Percentiles rank a stretch among this genome's conserved stretches.
Evolutionary conservation across 495 filamentous ascomycete species (phyloP).

Genomic region (Penicillium malachiteum): DNA sequence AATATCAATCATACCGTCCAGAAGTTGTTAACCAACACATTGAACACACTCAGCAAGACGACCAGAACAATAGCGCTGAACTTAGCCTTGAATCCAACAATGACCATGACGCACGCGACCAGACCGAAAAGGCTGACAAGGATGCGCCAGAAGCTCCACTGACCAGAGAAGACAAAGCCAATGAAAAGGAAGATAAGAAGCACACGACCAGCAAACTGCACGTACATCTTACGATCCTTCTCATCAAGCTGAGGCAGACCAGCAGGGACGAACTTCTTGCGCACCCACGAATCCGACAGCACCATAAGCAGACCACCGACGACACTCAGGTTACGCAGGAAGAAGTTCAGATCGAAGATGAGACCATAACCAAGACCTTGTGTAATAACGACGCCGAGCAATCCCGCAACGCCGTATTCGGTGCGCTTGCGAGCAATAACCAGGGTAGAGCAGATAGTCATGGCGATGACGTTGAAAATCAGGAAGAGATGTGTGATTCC

Average conservation of each 20-base stretch:
- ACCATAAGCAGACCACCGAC: constrained; percentile 98
- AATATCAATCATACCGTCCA: constrained; percentile 80
- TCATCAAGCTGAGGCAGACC: constrained; percentile 92
- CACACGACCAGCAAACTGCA: constrained; percentile 95
- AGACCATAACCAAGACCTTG: constrained; percentile 96
- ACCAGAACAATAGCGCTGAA: constrained; percentile 94
- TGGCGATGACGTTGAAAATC: constrained; percentile 83
- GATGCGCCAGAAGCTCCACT: constrained; percentile 86
- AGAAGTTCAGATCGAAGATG: constrained; percentile 99
- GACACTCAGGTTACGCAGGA: constrained; percentile 96
- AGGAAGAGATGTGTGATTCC: constrained; percentile 95
- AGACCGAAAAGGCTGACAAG: constrained; percentile 79
- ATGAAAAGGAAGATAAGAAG: constrained; percentile 95
- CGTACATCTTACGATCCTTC: constrained; percentile 99
- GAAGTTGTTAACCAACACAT: constrained; percentile 98
- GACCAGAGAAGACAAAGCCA: constrained; percentile 91
- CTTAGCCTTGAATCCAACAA: constrained; percentile 99
- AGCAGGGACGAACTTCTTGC: constrained; percentile 94
- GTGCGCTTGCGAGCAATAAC: constrained; percentile 90
- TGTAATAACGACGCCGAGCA: constrained; percentile 88
- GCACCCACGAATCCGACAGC: constrained; percentile 94
- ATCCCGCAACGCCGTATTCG: constrained; percentile 86
- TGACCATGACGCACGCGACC: constrained; percentile 95
- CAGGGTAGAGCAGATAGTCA: constrained; percentile 76
- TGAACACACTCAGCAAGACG: constrained; percentile 92